A percentile compares a stretch with the other conserved stretches of the same genome.
phyloP scores from a whole-genome alignment of 345 rosid species.

The Gossypium thurberi region DNA sequence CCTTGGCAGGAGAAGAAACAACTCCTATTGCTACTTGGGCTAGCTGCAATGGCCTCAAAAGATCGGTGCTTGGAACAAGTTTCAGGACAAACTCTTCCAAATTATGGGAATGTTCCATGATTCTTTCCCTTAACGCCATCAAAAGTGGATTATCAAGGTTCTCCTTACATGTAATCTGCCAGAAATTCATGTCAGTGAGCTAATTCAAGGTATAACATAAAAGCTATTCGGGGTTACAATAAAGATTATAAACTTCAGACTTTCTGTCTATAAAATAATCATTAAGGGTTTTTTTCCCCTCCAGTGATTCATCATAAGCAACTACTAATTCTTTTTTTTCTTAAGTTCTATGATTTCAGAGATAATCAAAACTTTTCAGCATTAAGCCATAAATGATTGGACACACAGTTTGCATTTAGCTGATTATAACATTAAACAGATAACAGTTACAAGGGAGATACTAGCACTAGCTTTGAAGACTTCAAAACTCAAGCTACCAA shows the following conservation, averaged over 20 bases:
- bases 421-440: not conserved
- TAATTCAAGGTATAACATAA: not conserved
- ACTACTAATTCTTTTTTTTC: not conserved
- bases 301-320: not conserved
- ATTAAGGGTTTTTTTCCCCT: not conserved
- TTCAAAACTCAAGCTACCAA: not conserved
- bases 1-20: conserved; percentile 42
- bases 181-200: conserved; percentile 18
- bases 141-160: conserved; percentile 59
- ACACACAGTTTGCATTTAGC: not conserved
- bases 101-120: conserved; percentile 50
- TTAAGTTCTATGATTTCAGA: not conserved
- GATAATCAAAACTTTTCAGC: not conserved
- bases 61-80: conserved; percentile 44
- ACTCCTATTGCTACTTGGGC: conserved; percentile 87
- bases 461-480: not conserved
- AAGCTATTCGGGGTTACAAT: not conserved
- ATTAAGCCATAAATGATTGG: not conserved
- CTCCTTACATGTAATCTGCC: conserved; percentile 58
- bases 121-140: conserved; percentile 68
- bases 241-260: not conserved
- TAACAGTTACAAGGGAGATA: not conserved
- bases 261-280: not conserved
- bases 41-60: conserved; percentile 54
- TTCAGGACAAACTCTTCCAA: conserved; percentile 65